Conservation (phyloP, 768 basidiomycete species). For the Russula sp. region DNA sequence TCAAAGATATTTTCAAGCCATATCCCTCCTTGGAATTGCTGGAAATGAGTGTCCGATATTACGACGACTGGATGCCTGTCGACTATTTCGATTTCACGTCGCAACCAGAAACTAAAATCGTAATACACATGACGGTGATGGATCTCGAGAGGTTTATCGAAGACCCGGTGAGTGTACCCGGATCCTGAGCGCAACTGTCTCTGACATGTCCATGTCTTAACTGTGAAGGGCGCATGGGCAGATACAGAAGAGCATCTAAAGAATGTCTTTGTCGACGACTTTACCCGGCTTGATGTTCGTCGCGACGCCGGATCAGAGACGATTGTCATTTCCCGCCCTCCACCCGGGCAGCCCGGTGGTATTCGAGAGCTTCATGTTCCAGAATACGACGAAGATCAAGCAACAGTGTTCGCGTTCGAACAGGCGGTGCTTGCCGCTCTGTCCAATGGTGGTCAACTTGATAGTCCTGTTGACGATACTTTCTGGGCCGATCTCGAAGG, state of each 20-base stretch:
- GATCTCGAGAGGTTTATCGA: background rate
- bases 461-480: no score
- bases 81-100: constrained; percentile 1
- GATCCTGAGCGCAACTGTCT: background rate
- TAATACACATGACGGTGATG: background rate
- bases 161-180: background rate
- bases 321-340: background rate
- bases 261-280: background rate
- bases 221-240: background rate
- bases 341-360: background rate
- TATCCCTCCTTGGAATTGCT: constrained; percentile 2
- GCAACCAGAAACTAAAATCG: background rate
- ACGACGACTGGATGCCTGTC: background rate
- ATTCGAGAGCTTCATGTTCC: background rate
- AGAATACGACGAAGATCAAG: background rate
- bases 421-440: background rate
- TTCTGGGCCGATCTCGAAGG: no score
- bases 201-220: background rate
- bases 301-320: background rate
- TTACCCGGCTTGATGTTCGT: background rate
- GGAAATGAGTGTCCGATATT: background rate
- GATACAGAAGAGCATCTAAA: background rate
- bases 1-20: background rate
- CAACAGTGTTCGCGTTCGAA: background rate
- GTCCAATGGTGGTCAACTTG: no score